phyloP scores from a whole-genome alignment of 495 filamentous ascomycete species.

The Penicillium simplicissimum region DNA sequence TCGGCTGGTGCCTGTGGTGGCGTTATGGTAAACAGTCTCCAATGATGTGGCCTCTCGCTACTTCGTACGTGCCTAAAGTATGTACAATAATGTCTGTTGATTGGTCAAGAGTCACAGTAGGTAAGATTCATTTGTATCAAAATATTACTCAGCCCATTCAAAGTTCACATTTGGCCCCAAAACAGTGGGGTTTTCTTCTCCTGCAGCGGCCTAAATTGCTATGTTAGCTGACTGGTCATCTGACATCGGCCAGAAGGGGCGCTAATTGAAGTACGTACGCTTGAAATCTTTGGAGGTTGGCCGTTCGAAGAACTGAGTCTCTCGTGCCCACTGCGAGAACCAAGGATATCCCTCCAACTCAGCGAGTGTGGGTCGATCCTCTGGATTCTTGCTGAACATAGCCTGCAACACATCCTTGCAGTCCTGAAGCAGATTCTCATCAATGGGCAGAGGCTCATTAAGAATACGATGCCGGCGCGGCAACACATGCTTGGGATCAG shows the following conservation, averaged over 20 bases:
- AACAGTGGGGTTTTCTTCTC: background rate
- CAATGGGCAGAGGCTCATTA: slow-evolving; percentile 18
- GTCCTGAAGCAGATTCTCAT: slow-evolving; percentile 27
- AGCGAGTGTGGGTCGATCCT: slow-evolving; percentile 18
- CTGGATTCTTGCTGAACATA: slow-evolving; percentile 22
- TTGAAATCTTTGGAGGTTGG: slow-evolving; percentile 11
- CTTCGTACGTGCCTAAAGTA: background rate
- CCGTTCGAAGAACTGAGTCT: slow-evolving; percentile 15
- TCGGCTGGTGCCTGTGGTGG: background rate
- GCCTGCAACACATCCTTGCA: slow-evolving; percentile 28
- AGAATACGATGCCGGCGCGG: slow-evolving; percentile 20
- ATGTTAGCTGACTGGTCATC: background rate
- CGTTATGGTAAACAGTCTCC: background rate
- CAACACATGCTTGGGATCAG: background rate
- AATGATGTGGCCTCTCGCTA: background rate
- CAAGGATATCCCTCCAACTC: slow-evolving; percentile 23
- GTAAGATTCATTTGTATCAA: background rate
- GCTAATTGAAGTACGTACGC: background rate
- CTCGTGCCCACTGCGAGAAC: slow-evolving; percentile 25
- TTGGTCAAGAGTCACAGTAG: background rate
- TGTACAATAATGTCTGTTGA: background rate
- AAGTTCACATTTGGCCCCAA: background rate
- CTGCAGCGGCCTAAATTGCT: background rate
- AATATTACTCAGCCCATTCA: background rate
- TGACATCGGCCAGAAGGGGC: background rate